Base-by-base conservation (phyloP, 805 yeast species). In the Candida jianshihensis region DNA sequence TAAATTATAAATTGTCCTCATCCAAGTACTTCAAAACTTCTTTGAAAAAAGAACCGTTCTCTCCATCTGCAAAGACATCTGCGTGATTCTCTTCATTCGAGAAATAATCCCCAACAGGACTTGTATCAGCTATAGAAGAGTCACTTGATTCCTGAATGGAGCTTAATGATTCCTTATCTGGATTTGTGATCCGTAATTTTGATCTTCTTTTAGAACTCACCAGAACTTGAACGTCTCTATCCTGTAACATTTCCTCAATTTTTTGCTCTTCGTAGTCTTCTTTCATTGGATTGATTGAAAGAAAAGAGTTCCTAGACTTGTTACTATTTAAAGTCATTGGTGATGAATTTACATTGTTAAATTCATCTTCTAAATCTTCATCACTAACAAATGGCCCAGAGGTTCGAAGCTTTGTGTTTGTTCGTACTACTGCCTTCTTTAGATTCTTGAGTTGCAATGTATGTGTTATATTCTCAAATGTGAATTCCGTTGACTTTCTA, bases 201-300 rank as follows among this genome's bases (percentile, higher is more conserved):
- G 81, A 68, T 39, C 84, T 61, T 45, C 87, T 61, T 49, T 73
- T 74, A 13, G 83, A 74, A 41, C 82, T 73, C 7, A 81, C 87
- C 41, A 81, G 57, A 8, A 81, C 81, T 54, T 81, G 89, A 2
- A 79, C 89, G 43, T 81, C 88, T 44, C 78, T 51, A 21, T 65
- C 62, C 15, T 66, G 67, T 37, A 73, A 68, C 12, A 68, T 58
- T 16, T 67, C 65, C 26, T 63, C 68, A 18, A 57, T 64, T 34
- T 61, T 64, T 19, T 46, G 48, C 26, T 45, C 53, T 29, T 33
- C 51, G 31, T 34, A 49, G 22, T 42, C 49, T 6, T 34, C 34
- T 4, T 14, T 29, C n/a, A 20, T 17, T 11, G 15, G 15, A 14
- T n/a, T 17, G 4, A 2, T 38, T 34, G 35, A 39, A 27, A 20